These are phyloP conservation scores for Phalaenopsis equestris DNA, from an alignment of 106 monocot genomes.

Conservation along the genomic window DNA sequence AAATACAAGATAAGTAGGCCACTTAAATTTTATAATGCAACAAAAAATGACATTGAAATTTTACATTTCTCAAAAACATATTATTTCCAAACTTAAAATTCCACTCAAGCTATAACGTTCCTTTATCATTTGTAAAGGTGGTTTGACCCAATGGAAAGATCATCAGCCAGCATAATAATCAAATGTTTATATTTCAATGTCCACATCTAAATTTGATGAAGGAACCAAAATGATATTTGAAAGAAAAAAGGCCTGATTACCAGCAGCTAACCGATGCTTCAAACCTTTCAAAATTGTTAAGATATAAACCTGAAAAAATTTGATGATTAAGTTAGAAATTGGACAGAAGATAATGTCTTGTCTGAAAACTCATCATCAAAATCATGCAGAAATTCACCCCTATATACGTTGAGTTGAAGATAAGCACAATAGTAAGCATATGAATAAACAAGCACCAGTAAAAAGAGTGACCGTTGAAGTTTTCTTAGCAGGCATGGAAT, in stretches of 20 bases:
- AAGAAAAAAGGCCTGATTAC: conserved; percentile 21
- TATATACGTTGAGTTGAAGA: not conserved
- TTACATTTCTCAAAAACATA: not conserved
- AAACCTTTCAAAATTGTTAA: conserved; percentile 77
- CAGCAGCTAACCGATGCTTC: conserved; percentile 93
- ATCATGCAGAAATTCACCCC: not conserved
- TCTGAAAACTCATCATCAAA: not conserved
- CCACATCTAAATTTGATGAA: too few species aligned
- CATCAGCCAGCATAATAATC: too few species aligned
- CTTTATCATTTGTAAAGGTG: not conserved
- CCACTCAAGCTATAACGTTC: not conserved
- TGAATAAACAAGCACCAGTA: not conserved
- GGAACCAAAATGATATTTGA: too few species aligned
- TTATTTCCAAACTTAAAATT: not conserved
- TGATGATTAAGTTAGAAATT: conserved; percentile 9
- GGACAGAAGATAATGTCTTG: not conserved
- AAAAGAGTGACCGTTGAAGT: not conserved
- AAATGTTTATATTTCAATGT: too few species aligned
- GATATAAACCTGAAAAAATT: conserved; percentile 57
- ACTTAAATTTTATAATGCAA: not conserved
- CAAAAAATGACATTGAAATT: not conserved
- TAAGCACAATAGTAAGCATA: not conserved
- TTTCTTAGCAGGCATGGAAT: not conserved
- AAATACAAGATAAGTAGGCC: not conserved
- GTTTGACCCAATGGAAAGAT: not conserved